Evolutionary conservation across 2,329 filamentous ascomycete species (phyloP).

Genomic region (Aquanectria penicillioides): DNA sequence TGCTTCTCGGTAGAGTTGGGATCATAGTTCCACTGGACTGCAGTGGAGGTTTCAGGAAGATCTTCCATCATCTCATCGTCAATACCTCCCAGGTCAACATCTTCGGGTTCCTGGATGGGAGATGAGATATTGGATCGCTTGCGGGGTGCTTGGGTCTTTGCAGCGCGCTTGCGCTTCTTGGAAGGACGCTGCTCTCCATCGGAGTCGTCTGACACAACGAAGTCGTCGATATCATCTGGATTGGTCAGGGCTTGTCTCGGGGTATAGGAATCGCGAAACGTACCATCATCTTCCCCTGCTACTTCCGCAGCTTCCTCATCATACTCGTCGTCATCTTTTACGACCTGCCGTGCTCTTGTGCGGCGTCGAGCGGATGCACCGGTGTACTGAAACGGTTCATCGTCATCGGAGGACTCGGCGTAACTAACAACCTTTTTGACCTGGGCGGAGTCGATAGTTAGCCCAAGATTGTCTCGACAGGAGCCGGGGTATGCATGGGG

Average conservation of each 20-base stretch:
- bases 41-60: constrained; percentile 73
- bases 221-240: constrained; percentile 81
- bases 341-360: constrained; percentile 64
- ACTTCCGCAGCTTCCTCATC: constrained; percentile 69
- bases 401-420: constrained; percentile 84
- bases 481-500: no score
- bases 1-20: constrained; percentile 55
- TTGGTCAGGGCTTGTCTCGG: constrained; percentile 9
- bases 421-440: constrained; percentile 75
- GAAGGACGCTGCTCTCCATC: constrained; percentile 69
- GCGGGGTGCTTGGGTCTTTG: constrained; percentile 61
- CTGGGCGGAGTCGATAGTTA: constrained; percentile 43
- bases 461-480: no score
- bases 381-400: constrained; percentile 71
- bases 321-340: constrained; percentile 75
- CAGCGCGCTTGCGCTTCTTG: constrained; percentile 80
- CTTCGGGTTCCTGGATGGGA: constrained; percentile 33
- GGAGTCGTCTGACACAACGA: constrained; percentile 87
- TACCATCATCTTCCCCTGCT: constrained; percentile 74
- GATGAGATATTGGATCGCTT: constrained; percentile 71
- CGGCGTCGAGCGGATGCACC: constrained; percentile 52
- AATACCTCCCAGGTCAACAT: constrained; percentile 61
- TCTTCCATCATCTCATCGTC: constrained; percentile 67
- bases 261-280: not conserved
- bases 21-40: constrained; percentile 81